A percentile compares a stretch with the other conserved stretches of the same genome.
phyloP scores from a whole-genome alignment of 2,329 filamentous ascomycete genomes.

The Ophiostoma montium region DNA sequence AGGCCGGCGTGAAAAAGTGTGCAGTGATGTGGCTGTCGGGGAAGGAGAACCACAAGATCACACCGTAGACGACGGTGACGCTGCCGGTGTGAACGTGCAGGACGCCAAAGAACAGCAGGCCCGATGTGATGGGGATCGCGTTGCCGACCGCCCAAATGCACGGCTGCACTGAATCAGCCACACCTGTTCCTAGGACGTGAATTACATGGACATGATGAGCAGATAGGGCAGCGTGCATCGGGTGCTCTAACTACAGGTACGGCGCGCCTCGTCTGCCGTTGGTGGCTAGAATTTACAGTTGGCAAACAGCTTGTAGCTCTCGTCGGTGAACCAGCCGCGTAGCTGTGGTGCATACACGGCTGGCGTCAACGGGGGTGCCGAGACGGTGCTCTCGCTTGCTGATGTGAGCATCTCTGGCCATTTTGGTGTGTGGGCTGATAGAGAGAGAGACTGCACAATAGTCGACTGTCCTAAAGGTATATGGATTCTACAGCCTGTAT shows the following conservation, averaged over 20 bases:
- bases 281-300: slow-evolving; percentile 4
- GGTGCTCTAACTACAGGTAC: slow-evolving; percentile 1
- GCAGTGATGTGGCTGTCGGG: slow-evolving; percentile 25
- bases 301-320: slow-evolving; percentile 8
- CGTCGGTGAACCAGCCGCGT: slow-evolving; percentile 6
- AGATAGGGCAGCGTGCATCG: slow-evolving; percentile 14
- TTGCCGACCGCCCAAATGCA: slow-evolving; percentile 53
- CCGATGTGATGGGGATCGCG: slow-evolving; percentile 24
- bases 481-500: no score
- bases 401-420: no score
- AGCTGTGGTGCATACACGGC: neutral
- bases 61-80: slow-evolving; percentile 19
- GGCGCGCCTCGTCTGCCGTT: slow-evolving; percentile 2
- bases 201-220: slow-evolving; percentile 21
- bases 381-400: no score
- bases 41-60: slow-evolving; percentile 18
- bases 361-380: no score
- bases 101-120: slow-evolving; percentile 26
- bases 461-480: no score
- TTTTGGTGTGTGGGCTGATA: neutral
- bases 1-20: slow-evolving; percentile 18
- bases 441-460: no score
- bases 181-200: slow-evolving; percentile 22
- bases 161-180: slow-evolving; percentile 34
- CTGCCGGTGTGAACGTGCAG: slow-evolving; percentile 14